phyloP scores from a whole-genome alignment of 176 grass and related monocot genomes.

The Themeda triandra region DNA sequence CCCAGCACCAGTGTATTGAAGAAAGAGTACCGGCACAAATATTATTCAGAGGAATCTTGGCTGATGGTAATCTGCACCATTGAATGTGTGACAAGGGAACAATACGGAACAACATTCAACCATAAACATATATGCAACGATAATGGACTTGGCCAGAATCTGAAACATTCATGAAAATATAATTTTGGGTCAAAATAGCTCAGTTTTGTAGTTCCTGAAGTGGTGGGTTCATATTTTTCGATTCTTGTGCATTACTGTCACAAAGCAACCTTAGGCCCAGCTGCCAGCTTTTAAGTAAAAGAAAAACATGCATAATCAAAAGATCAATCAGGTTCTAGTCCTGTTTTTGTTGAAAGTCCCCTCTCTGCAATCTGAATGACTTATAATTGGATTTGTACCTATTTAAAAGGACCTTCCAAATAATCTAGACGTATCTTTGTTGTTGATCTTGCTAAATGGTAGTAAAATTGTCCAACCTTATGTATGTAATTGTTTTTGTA shows the following conservation, averaged over 20 bases:
- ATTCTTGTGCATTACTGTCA: not conserved
- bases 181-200: not conserved
- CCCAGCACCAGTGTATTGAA: not conserved
- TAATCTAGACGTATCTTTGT: not conserved
- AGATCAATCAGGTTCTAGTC: not conserved
- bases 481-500: slow-evolving; percentile 36
- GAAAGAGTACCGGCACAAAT: not conserved
- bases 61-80: not conserved
- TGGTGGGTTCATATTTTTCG: not conserved
- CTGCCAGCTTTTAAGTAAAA: not conserved
- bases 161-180: not conserved
- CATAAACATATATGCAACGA: not conserved
- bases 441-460: not conserved
- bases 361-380: not conserved
- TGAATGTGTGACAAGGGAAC: not conserved
- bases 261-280: not conserved
- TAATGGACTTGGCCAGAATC: not conserved
- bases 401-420: not conserved
- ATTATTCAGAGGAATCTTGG: not conserved
- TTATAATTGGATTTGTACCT: not conserved
- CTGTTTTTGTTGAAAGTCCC: not conserved
- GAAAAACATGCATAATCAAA: not conserved
- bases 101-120: not conserved
- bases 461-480: slow-evolving; percentile 15
- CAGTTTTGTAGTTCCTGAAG: not conserved